phyloP scores from a whole-genome alignment of 192 early-diverging fungal species.

The Rhizoclosmatium globosum region DNA sequence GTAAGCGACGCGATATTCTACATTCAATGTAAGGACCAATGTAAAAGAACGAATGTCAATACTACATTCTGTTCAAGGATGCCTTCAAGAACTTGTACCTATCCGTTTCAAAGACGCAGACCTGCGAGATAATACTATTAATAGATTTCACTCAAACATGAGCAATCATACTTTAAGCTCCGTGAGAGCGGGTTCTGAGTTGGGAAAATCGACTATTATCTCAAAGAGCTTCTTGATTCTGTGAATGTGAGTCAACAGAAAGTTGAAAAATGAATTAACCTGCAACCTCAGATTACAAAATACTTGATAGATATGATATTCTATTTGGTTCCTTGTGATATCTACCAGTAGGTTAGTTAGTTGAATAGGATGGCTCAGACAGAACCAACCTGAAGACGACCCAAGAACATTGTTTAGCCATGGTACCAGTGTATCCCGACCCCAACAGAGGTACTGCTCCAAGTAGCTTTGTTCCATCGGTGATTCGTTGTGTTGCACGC shows the following conservation, averaged over 20 bases:
- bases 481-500: background rate
- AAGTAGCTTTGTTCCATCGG: too few species aligned
- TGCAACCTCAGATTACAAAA: background rate
- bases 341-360: too few species aligned
- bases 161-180: conserved; percentile 60
- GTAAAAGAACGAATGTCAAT: background rate
- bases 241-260: background rate
- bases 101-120: conserved; percentile 36
- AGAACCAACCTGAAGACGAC: too few species aligned
- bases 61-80: background rate
- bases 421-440: too few species aligned
- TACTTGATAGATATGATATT: background rate
- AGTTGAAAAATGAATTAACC: background rate
- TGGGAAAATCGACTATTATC: conserved; percentile 78
- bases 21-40: background rate
- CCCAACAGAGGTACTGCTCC: too few species aligned
- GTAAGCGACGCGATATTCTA: conserved; percentile 58
- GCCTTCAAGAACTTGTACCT: background rate
- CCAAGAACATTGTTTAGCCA: too few species aligned
- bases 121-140: background rate
- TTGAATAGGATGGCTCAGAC: too few species aligned
- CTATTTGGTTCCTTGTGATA: background rate
- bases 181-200: conserved; percentile 64
- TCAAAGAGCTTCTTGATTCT: conserved; percentile 71
- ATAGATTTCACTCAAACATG: background rate